phyloP scores from a whole-genome alignment of 768 basidiomycete species.

The Trametes elegans region DNA sequence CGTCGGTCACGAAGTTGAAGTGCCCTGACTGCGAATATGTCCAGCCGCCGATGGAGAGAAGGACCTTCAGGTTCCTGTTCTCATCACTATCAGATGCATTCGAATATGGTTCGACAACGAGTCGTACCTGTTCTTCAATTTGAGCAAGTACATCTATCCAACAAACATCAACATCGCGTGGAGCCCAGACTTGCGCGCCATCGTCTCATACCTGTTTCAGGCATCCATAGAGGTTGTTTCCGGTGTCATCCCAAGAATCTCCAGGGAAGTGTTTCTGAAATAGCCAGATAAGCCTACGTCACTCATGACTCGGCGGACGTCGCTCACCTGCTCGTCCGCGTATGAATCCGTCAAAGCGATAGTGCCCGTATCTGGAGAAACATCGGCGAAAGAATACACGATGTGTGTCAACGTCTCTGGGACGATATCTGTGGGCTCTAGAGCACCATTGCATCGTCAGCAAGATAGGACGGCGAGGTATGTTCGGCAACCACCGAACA shows the following conservation, averaged over 20 bases:
- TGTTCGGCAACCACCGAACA: not conserved
- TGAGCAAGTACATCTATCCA: conserved; percentile 47
- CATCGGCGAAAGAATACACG: conserved; percentile 79
- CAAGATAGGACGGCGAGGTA: not conserved
- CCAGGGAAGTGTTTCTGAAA: conserved; percentile 64
- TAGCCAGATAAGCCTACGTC: not conserved
- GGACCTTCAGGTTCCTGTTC: conserved; percentile 45
- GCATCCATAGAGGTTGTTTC: conserved; percentile 82
- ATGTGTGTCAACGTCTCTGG: conserved; percentile 67
- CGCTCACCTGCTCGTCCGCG: conserved; percentile 63
- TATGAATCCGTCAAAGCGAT: conserved; percentile 71
- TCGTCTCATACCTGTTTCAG: conserved; percentile 65
- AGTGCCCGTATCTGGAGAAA: conserved; percentile 54
- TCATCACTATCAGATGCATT: not conserved
- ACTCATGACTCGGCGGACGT: not conserved
- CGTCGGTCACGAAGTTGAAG: conserved; percentile 60
- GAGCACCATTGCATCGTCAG: not conserved
- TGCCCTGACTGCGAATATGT: conserved; percentile 73
- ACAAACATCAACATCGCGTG: not conserved
- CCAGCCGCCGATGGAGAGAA: conserved; percentile 60
- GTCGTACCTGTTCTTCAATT: conserved; percentile 49
- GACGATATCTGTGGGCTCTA: conserved; percentile 66
- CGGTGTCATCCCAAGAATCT: conserved; percentile 74
- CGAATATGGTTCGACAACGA: not conserved
- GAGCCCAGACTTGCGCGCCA: not conserved